These are phyloP conservation scores for Penicillium frequentans DNA, from an alignment of 2,329 filamentous ascomycete species.

Conservation along the genomic window DNA sequence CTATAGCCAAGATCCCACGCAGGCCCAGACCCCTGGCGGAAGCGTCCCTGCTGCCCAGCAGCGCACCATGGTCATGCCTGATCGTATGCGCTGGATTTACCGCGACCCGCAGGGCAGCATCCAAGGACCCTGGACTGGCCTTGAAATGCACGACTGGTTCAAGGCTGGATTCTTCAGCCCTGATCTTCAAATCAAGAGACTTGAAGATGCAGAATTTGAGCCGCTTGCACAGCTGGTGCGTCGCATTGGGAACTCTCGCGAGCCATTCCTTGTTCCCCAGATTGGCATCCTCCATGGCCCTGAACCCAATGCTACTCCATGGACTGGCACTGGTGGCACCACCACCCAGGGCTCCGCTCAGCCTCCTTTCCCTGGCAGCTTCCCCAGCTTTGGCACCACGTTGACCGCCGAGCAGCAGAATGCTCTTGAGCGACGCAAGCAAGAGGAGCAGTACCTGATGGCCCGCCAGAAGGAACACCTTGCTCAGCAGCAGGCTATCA, in stretches of 20 bases:
- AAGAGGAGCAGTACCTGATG: conserved; percentile 97
- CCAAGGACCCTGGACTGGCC: conserved; percentile 90
- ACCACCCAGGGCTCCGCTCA: conserved; percentile 62
- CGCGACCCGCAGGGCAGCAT: conserved; percentile 89
- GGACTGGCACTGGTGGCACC: conserved; percentile 45
- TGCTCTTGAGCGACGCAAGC: conserved; percentile 90
- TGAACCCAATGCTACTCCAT: conserved; percentile 53
- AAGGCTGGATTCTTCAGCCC: conserved; percentile 97
- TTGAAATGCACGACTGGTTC: conserved; percentile 99
- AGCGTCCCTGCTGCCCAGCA: conserved; percentile 69
- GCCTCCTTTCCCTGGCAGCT: conserved; percentile 87
- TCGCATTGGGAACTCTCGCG: conserved; percentile 93
- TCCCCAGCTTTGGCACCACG: conserved; percentile 91
- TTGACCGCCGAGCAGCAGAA: conserved; percentile 98
- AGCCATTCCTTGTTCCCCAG: conserved; percentile 95
- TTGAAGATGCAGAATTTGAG: conserved; percentile 92
- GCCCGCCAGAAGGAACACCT: conserved; percentile 93
- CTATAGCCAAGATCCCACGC: conserved; percentile 31
- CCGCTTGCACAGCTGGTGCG: conserved; percentile 91
- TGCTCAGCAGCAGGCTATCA: conserved; percentile 79
- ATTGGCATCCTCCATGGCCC: conserved; percentile 92
- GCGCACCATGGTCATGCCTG: conserved; percentile 97
- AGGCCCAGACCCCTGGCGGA: conserved; percentile 43
- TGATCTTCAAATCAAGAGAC: conserved; percentile 89
- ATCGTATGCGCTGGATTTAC: conserved; percentile 98